Percentiles rank a stretch among this genome's conserved stretches.
These are phyloP conservation scores for Paramecium bursaria DNA, from an alignment of 73 alveolate species.

Conservation along the genomic window DNA sequence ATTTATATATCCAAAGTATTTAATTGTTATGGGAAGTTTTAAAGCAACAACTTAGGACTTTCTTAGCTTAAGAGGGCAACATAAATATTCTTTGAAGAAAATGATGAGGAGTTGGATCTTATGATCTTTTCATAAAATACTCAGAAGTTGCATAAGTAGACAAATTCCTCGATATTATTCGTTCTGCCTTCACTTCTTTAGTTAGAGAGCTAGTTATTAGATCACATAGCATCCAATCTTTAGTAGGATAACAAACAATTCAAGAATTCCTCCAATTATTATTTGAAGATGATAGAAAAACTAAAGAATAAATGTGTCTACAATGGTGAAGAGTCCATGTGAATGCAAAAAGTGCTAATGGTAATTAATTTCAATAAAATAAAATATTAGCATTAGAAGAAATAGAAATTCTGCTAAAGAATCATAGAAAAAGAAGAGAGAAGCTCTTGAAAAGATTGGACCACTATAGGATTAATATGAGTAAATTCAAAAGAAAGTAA, in stretches of 20 bases:
- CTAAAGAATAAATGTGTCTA: slow-evolving; percentile 66
- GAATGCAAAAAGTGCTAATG: slow-evolving; percentile 68
- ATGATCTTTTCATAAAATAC: neutral
- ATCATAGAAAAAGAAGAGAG: slow-evolving; percentile 69
- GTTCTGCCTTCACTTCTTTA: slow-evolving; percentile 10
- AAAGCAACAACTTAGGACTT: slow-evolving; percentile 53
- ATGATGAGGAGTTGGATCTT: neutral
- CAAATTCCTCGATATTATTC: slow-evolving; percentile 36
- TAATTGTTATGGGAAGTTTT: slow-evolving; percentile 47
- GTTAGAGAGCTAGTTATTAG: slow-evolving; percentile 13
- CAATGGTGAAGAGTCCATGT: slow-evolving; percentile 69
- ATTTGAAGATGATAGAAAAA: slow-evolving; percentile 67
- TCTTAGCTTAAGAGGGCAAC: slow-evolving; percentile 52
- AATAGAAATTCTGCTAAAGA: slow-evolving; percentile 73
- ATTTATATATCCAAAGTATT: neutral
- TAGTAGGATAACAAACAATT: slow-evolving; percentile 29
- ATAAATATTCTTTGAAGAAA: slow-evolving; percentile 29
- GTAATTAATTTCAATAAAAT: neutral
- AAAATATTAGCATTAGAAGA: slow-evolving; percentile 68
- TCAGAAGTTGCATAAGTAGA: slow-evolving; percentile 24
- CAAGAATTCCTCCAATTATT: slow-evolving; percentile 65
- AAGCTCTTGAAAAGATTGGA: slow-evolving; percentile 67
- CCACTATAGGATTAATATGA: slow-evolving; percentile 64
- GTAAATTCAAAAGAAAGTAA: slow-evolving; percentile 59
- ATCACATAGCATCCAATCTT: slow-evolving; percentile 21